Evolutionary conservation across 768 basidiomycete genomes (phyloP), one percentile per base, ranked within the genome.

Genomic region (Coprinopsis sp.): DNA sequence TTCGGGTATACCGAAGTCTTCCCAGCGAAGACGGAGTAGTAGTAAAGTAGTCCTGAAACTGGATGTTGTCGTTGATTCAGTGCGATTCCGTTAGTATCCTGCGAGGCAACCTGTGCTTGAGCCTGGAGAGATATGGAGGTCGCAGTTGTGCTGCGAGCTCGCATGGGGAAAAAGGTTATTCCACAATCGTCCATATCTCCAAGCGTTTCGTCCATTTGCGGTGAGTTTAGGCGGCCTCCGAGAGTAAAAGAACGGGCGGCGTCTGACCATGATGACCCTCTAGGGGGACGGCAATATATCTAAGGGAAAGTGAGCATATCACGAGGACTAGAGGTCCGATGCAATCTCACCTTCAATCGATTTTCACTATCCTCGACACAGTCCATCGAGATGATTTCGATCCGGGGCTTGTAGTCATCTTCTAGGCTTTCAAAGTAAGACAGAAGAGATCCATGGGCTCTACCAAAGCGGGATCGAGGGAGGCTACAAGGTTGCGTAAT

Each of bases 351-450:
- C 50, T 65, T 65, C 12, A 65, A 51, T 13, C 64, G 56, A 37
- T 65, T 65, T 11, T 44, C 44, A 11, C 56, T 54, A 23, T 55
- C 56, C 3, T 46, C 39, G 2, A 63, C 59, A 33, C 63, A 64
- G 44, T 65, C 64, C 49, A 62, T 53, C 4, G 64, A 57, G 12
- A 64, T 48, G 18, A 65, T 62, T 39, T 63, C 51, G 1, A 64
- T 47, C 14, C 58, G 48, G n/a, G 64, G 64, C 44, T 57, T 58
- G 18, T 42, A 49, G 7, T 31, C 33, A 8, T 51, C 49, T 33
- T 63, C 58, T 8, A 56, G 51, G 14, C 43, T 40, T 13, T 60
- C 53, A 44, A 58, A 53, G 46, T 61, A 65, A n/a, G 58, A 55
- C 24, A 58, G 51, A 65, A 49, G 37, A 58, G 51, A 13, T 61